phyloP scores from a whole-genome alignment of 495 filamentous ascomycete genomes.

The Aspergillus sclerotioniger region DNA sequence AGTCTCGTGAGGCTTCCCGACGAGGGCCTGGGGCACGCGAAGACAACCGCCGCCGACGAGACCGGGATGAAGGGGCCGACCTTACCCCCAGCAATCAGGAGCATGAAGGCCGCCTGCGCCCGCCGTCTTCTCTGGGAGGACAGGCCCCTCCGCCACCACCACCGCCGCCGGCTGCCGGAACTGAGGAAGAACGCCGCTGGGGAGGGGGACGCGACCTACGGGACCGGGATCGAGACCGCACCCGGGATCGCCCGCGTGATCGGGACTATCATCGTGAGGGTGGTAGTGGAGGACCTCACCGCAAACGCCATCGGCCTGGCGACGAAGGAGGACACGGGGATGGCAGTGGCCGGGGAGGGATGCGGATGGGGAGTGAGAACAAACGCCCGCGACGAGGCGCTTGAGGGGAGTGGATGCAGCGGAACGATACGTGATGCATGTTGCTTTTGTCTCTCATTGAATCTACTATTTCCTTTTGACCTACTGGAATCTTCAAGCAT shows the following conservation, averaged over 20 bases:
- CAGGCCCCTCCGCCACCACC: conserved; percentile 35
- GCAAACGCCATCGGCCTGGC: conserved; percentile 42
- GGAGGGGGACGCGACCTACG: conserved; percentile 38
- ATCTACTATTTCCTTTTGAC: conserved; percentile 5
- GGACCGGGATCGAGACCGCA: conserved; percentile 42
- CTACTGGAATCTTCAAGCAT: conserved; percentile 5
- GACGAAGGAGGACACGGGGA: conserved; percentile 34
- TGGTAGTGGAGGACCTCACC: conserved; percentile 31
- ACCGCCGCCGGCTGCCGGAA: conserved; percentile 25
- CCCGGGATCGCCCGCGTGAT: conserved; percentile 40
- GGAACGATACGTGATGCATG: conserved; percentile 1
- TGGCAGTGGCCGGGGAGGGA: conserved; percentile 33
- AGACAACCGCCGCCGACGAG: conserved; percentile 37
- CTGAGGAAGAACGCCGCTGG: conserved; percentile 38
- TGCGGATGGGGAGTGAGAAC: conserved; percentile 40
- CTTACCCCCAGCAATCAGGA: conserved; percentile 24
- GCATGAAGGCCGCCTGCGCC: conserved; percentile 41
- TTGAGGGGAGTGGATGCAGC: background rate
- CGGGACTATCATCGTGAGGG: conserved; percentile 35
- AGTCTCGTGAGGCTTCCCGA: conserved; percentile 36
- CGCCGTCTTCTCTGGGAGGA: conserved; percentile 37
- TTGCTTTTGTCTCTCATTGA: conserved; percentile 4
- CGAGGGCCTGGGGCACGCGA: conserved; percentile 38
- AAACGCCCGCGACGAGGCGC: conserved; percentile 45
- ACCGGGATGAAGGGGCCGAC: conserved; percentile 35